phyloP scores from a whole-genome alignment of 2,329 filamentous ascomycete species.

The Thermothelomyces thermophilus region DNA sequence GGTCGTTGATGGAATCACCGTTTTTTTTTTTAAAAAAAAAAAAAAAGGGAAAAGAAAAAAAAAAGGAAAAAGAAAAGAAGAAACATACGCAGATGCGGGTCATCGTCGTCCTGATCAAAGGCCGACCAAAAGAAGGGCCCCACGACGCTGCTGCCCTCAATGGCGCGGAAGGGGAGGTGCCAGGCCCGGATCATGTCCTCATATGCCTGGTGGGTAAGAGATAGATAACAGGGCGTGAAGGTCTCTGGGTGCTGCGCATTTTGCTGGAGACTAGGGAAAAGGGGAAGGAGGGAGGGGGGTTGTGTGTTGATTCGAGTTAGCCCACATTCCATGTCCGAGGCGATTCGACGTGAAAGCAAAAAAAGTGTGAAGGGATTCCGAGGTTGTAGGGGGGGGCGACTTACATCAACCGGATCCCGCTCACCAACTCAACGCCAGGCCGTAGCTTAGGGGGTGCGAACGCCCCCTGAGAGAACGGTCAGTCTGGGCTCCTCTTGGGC shows the following conservation, averaged over 20 bases:
- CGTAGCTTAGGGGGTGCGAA: constrained; percentile 43
- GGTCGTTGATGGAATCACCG: no score
- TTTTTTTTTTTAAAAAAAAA: neutral
- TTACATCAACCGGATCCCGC: constrained; percentile 50
- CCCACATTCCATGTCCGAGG: no score
- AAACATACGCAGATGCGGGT: constrained; percentile 49
- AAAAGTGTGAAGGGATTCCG: neutral
- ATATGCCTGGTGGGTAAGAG: constrained; percentile 45
- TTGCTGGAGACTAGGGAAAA: constrained; percentile 47
- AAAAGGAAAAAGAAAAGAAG: neutral
- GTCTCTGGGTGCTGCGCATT: constrained; percentile 52
- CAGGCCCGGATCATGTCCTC: constrained; percentile 49
- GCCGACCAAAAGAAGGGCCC: constrained; percentile 59
- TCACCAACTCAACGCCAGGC: constrained; percentile 39
- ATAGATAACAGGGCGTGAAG: constrained; percentile 50
- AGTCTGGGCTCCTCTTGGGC: no score
- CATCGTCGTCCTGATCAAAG: constrained; percentile 49
- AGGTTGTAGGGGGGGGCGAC: no score
- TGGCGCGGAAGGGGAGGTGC: constrained; percentile 48
- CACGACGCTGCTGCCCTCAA: constrained; percentile 53
- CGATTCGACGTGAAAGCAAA: no score
- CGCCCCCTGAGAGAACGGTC: constrained; percentile 38
- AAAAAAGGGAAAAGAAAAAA: neutral
- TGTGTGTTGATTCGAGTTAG: no score
- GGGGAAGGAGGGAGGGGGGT: no score